Evolutionary conservation across 331 rosid species (phyloP), one percentile per base, ranked within the genome.

Genomic region (Erythrophleum ivorense): DNA sequence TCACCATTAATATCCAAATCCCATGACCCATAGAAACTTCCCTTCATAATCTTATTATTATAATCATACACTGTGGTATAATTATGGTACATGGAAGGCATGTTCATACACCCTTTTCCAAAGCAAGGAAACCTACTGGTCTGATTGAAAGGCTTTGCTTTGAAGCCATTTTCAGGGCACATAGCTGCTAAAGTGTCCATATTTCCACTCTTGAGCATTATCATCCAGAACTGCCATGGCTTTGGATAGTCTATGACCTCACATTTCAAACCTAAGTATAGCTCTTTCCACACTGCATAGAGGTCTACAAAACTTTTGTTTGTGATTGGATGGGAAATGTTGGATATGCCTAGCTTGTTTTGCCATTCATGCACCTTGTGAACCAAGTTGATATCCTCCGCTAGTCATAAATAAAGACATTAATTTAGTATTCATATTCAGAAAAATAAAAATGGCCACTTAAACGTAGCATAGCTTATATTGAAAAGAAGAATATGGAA

Each of bases 191-290:
- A 36, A 12, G 87, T 82, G 76, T 85, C 88, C 88, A 82, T 84
- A 75, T 85, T 87, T 9, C 88, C 87, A 82, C 79, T 85, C 80
- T 82, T 85, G 21, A 85, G 83, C 88, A 85, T 85, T 63, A 87
- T 67, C 85, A 85, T 82, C 87, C 90, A 85, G 41, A 87, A 87
- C 4, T 87, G 85, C 86, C 88, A 87, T 76, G 88, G 85, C 9
- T 14, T 79, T 52, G 86, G 83, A 21, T 10, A 49, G 53, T 85
- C 88, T 14, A 15, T 9, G 4, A 80, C 90, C 18, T 85, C 66
- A 53, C 85, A 82, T 41, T 76, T 85, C 1, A 6, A 16, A 8
- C 85, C 88, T 36, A 82, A 70, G 72, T 75, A 82, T 62, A 75
- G 15, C 36, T 84, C 86, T 73, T 87, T 84, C 84, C 54, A 53